Conservation (phyloP, 345 rosid species). For the Lepidium sativum region DNA sequence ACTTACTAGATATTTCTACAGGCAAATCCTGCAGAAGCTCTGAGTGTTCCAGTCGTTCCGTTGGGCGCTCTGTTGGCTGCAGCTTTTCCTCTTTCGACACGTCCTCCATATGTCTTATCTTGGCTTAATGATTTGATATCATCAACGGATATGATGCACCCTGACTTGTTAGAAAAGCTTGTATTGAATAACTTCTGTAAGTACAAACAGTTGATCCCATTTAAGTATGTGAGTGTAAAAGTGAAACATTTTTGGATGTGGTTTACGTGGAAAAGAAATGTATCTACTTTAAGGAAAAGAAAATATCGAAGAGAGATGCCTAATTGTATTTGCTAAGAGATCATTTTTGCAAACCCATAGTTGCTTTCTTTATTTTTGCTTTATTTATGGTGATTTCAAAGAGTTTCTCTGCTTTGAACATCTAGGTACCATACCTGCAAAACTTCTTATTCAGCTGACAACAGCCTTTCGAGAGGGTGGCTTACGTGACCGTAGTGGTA, state of each 20-base stretch:
- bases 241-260: background rate
- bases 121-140: conserved; percentile 87
- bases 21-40: conserved; percentile 98
- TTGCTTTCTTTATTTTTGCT: background rate
- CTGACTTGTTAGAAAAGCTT: conserved; percentile 82
- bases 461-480: conserved; percentile 87
- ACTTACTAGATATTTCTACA: conserved; percentile 27
- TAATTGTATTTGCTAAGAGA: background rate
- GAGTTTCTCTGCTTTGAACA: conserved; percentile 15
- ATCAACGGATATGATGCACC: conserved; percentile 95
- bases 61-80: conserved; percentile 78
- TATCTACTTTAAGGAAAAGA: background rate
- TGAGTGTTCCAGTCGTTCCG: conserved; percentile 92
- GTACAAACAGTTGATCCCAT: conserved; percentile 23
- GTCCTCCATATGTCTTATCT: conserved; percentile 73
- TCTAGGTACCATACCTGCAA: conserved; percentile 88
- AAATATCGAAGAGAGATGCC: background rate
- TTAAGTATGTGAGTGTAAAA: background rate
- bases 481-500: conserved; percentile 66
- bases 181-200: conserved; percentile 87
- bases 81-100: conserved; percentile 75
- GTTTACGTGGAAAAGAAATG: background rate
- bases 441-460: conserved; percentile 83
- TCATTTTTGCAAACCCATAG: background rate
- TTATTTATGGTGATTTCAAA: background rate